A percentile compares a stretch with the other conserved stretches of the same genome.
These are phyloP conservation scores for Oryza glumipatula DNA, from an alignment of 176 grass and related monocot genomes.

Conservation along the genomic window DNA sequence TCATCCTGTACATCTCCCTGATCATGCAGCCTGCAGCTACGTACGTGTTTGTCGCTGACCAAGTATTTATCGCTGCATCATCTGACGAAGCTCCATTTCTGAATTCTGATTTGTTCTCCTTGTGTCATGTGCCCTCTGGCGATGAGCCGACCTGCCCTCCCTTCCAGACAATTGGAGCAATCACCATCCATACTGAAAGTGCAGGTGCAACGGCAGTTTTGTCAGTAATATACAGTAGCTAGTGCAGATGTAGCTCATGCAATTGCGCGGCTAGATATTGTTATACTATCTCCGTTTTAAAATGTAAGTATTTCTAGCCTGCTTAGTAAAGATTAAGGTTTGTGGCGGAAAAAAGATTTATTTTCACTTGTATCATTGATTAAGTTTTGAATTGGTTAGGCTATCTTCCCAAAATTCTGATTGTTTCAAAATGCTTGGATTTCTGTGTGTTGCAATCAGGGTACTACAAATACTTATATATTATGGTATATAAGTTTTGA, in stretches of 20 bases:
- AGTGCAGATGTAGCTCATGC: neutral
- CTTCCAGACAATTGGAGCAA: slow-evolving; percentile 32
- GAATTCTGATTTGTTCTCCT: neutral
- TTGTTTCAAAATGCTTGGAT: no score
- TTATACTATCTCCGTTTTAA: no score
- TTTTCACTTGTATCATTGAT: no score
- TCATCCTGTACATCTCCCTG: neutral
- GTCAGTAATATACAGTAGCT: neutral
- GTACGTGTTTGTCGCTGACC: neutral
- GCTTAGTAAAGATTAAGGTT: no score
- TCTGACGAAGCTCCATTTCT: neutral
- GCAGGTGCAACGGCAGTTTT: neutral
- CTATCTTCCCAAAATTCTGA: no score
- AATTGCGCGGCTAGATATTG: neutral
- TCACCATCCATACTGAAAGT: slow-evolving; percentile 41
- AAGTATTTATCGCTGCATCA: neutral
- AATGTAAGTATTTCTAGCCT: no score
- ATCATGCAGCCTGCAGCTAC: neutral
- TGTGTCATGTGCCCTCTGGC: slow-evolving; percentile 7
- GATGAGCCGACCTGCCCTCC: slow-evolving; percentile 23
- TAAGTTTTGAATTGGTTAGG: no score
- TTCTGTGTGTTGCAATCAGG: no score
- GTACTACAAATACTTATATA: no score
- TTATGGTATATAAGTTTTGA: no score
- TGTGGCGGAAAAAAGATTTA: no score